These are phyloP conservation scores for Starmerella vitae DNA, from an alignment of 805 yeast species.

Conservation along the genomic window DNA sequence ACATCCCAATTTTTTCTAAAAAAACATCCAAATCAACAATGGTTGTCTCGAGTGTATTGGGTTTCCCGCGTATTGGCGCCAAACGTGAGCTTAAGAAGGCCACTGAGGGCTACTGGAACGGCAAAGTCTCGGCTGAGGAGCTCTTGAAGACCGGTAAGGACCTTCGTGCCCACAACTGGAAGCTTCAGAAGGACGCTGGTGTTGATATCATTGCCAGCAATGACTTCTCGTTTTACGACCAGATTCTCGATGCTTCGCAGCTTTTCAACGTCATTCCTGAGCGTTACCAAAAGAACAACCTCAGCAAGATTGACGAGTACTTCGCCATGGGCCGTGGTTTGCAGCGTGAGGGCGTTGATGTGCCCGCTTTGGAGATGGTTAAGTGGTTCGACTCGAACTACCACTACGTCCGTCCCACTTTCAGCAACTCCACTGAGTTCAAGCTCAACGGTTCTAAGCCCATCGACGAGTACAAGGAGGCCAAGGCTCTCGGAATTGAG, in stretches of 20 bases:
- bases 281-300: slow-evolving; percentile 84
- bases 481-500: slow-evolving; percentile 87
- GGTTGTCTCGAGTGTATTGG: slow-evolving; percentile 96
- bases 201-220: slow-evolving; percentile 94
- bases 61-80: slow-evolving; percentile 99
- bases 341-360: slow-evolving; percentile 95
- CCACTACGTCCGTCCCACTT: slow-evolving; percentile 99
- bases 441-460: slow-evolving; percentile 94
- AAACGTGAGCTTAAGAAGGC: slow-evolving; percentile 98
- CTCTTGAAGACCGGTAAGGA: slow-evolving; percentile 86
- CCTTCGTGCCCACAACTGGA: slow-evolving; percentile 94
- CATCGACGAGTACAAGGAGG: slow-evolving; percentile 94
- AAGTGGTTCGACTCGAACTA: slow-evolving; percentile 99
- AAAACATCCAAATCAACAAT: slow-evolving; percentile 31
- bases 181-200: slow-evolving; percentile 92
- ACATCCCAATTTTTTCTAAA: not conserved
- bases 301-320: slow-evolving; percentile 78
- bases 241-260: slow-evolving; percentile 81
- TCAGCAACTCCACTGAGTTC: slow-evolving; percentile 88
- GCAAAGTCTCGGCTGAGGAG: slow-evolving; percentile 78
- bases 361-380: slow-evolving; percentile 96
- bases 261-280: slow-evolving; percentile 94
- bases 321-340: slow-evolving; percentile 99
- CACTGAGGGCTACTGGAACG: slow-evolving; percentile 98
- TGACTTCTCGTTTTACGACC: slow-evolving; percentile 97